A percentile compares a stretch with the other conserved stretches of the same genome.
phyloP scores from a whole-genome alignment of 176 grass and related monocot species.

The sorghum (Sorghum bicolor) region Sorghum_bicolor_NCBIv3 NC_012873.2:4824001-4824500 shows the following conservation, averaged over 20 bases:
- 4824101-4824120: neutral
- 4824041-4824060: conserved; percentile 13
- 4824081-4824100: neutral
- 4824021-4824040: conserved; percentile 4
- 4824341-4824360: conserved; percentile 80
- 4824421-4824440: conserved; percentile 4
- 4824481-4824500: neutral
- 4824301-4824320: conserved; percentile 92
- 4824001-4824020: conserved; percentile 2
- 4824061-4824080: neutral
- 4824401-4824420: conserved; percentile 3
- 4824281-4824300: conserved; percentile 46
- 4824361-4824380: conserved; percentile 86
- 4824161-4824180: conserved; percentile 10
- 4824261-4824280: neutral
- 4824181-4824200: conserved; percentile 7
- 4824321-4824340: conserved; percentile 94
- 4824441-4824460: neutral
- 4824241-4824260: neutral
- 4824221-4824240: conserved; percentile 2
- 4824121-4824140: conserved; percentile 20
- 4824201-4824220: neutral
- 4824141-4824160: conserved; percentile 9
- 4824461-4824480: neutral
- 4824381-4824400: conserved; percentile 78